Conservation (phyloP, 2,329 filamentous ascomycete genomes). For the Endothia cerciana region DNA sequence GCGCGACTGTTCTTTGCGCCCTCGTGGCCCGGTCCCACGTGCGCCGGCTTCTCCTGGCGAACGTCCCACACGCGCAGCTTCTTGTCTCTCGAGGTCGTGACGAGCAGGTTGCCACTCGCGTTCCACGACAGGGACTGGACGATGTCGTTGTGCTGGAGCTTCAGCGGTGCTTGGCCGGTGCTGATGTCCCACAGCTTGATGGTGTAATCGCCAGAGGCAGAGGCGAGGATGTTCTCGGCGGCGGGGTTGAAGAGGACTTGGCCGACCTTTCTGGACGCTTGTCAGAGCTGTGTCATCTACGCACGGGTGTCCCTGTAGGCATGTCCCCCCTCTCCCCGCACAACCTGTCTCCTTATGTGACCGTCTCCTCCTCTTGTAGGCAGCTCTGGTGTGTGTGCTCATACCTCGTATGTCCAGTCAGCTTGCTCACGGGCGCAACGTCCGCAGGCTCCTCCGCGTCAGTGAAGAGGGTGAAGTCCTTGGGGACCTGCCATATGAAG, state of each 20-base stretch:
- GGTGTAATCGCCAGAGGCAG: conserved; percentile 90
- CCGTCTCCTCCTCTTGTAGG: conserved; percentile 20
- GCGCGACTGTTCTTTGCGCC: conserved; percentile 97
- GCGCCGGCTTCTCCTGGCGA: conserved; percentile 83
- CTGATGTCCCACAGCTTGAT: conserved; percentile 96
- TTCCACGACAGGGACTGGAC: conserved; percentile 97
- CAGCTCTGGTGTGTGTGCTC: conserved; percentile 32
- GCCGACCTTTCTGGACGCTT: conserved; percentile 78
- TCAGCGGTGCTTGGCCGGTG: conserved; percentile 73
- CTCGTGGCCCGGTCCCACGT: conserved; percentile 82
- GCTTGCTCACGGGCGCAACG: conserved; percentile 78
- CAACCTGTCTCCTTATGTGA: no score
- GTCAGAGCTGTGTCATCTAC: conserved; percentile 3
- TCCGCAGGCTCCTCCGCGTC: conserved; percentile 85
- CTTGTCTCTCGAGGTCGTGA: conserved; percentile 96
- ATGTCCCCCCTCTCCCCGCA: no score
- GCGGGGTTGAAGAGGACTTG: conserved; percentile 98
- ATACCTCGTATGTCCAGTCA: conserved; percentile 85
- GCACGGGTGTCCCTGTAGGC: background rate
- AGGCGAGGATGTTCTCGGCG: conserved; percentile 93
- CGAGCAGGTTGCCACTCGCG: conserved; percentile 81
- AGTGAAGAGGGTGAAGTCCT: conserved; percentile 81
- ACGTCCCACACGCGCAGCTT: conserved; percentile 98
- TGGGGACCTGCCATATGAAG: conserved; percentile 93
- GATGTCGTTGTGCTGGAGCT: conserved; percentile 85